Evolutionary conservation across 805 yeast genomes (phyloP), one percentile per base, ranked within the genome.

Genomic region (Diddensiella santjacobensis): DNA sequence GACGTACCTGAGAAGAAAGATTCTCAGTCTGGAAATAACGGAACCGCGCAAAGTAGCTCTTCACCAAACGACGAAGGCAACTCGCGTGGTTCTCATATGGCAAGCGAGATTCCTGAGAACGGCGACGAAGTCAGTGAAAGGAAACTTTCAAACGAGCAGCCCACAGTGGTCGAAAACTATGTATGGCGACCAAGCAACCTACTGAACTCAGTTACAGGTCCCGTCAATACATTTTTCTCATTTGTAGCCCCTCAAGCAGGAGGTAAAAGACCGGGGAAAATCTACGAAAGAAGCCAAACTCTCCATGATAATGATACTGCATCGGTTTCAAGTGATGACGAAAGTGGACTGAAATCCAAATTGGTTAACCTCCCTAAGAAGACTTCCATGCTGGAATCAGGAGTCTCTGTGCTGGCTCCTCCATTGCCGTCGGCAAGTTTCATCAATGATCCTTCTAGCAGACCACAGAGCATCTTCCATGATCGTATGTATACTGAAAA

Each of bases 341-440:
- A 44, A 17, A 37, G n/a, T 3, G 54, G 55, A 5, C 57, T 52
- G 6, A 46, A 49, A 3, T 44, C 43, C 11, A 49, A 50, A 8
- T 26, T 52, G 2, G 49, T 45, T 39, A 51, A 60, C 24, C 43
- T 65, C 6, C 93, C 91, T 2, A 51, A 49, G 2, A 82, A 80
- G 54, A 79, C 96, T 0, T 84, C 93, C 0, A 80, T 91, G 10
- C 58, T 91, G 3, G 80, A 84, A 48, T 80, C 96, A 0, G 96
- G 95, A 0, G 77, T 87, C 3, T 79, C 84, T 3, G 80, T 87
- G 1, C 67, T 91, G 4, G 66, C 85, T 3, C 95, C 96, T 1
- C 95, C 96, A 1, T 68, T 82, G 8, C 97, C 98, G 0, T 71
- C 85, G 0, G 63, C 74, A 44, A 75, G 74, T 48, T 91, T 77